These are phyloP conservation scores for Lasiodiplodia hormozganensis DNA, from an alignment of 2,329 filamentous ascomycete species.

Conservation along the genomic window DNA sequence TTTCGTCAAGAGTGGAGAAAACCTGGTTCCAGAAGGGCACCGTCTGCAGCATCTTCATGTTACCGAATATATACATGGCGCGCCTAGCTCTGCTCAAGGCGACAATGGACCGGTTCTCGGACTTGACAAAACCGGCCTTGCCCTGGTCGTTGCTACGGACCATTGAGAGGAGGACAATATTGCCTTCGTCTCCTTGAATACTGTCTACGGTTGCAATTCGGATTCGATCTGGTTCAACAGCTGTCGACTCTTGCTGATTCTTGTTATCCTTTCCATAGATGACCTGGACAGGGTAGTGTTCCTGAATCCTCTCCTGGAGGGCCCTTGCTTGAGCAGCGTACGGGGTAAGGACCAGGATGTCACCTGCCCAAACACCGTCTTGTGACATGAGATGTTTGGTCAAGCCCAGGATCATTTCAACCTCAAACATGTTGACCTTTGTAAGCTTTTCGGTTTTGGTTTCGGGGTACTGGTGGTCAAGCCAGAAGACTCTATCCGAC, in stretches of 20 bases:
- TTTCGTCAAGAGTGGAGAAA: constrained; percentile 55
- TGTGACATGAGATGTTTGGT: constrained; percentile 71
- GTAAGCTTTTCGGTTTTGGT: constrained; percentile 47
- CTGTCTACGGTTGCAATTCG: constrained; percentile 72
- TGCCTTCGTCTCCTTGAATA: constrained; percentile 78
- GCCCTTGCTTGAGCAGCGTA: constrained; percentile 56
- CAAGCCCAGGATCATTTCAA: constrained; percentile 67
- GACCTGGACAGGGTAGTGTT: constrained; percentile 62
- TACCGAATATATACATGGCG: constrained; percentile 75
- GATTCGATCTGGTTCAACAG: not conserved
- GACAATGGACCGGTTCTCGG: constrained; percentile 72
- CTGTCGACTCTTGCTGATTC: constrained; percentile 49
- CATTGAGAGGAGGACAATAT: constrained; percentile 72
- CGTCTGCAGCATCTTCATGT: constrained; percentile 62
- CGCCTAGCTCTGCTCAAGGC: constrained; percentile 70
- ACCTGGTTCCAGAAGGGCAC: constrained; percentile 71
- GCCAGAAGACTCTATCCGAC: constrained; percentile 64
- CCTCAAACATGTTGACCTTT: constrained; percentile 65
- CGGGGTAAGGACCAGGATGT: constrained; percentile 75
- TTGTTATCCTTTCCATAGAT: constrained; percentile 68
- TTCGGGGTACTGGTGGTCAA: constrained; percentile 57
- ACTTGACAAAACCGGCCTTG: constrained; percentile 70
- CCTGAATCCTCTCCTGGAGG: constrained; percentile 54
- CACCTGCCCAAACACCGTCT: constrained; percentile 62
- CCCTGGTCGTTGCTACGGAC: constrained; percentile 69